Percentiles rank a stretch among this genome's conserved stretches.
These are phyloP conservation scores for Saccharomycopsis sp. DNA, from an alignment of 805 yeast genomes.

Conservation along the genomic window DNA sequence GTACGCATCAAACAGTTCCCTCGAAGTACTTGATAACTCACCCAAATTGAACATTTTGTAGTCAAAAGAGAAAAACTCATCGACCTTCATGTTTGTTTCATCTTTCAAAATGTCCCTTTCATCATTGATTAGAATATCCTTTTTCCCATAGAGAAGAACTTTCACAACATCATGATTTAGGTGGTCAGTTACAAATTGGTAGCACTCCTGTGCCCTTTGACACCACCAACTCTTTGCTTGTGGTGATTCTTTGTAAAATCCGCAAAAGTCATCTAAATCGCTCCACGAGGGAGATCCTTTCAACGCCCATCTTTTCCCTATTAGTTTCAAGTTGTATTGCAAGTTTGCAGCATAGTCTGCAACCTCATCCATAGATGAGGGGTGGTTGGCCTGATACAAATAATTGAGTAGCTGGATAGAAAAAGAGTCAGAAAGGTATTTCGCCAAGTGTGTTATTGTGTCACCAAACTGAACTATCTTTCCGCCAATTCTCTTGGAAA, in stretches of 20 bases:
- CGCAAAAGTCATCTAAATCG: conserved; percentile 14
- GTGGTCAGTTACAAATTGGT: conserved; percentile 26
- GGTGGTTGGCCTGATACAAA: conserved; percentile 31
- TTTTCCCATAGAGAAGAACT: conserved; percentile 30
- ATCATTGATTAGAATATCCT: background rate
- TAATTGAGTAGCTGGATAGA: conserved; percentile 39
- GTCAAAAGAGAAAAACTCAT: conserved; percentile 40
- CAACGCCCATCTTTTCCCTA: conserved; percentile 34
- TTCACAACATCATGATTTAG: conserved; percentile 29
- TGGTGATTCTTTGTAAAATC: conserved; percentile 26
- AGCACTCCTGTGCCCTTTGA: conserved; percentile 31
- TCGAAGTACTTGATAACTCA: conserved; percentile 5
- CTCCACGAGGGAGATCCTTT: conserved; percentile 33
- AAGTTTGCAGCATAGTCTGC: conserved; percentile 33
- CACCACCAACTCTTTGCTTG: conserved; percentile 35
- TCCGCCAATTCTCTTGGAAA: no score
- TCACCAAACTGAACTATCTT: no score
- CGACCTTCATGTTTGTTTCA: no score
- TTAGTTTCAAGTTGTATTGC: conserved; percentile 28
- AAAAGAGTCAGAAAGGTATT: conserved; percentile 38
- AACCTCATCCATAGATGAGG: conserved; percentile 41
- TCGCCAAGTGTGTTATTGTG: conserved; percentile 28
- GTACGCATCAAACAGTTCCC: background rate
- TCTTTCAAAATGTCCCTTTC: background rate
- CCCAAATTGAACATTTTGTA: conserved; percentile 24